A percentile compares a stretch with the other conserved stretches of the same genome.
Conservation (phyloP, 805 yeast genomes). For the Metschnikowia hibisci region DNA sequence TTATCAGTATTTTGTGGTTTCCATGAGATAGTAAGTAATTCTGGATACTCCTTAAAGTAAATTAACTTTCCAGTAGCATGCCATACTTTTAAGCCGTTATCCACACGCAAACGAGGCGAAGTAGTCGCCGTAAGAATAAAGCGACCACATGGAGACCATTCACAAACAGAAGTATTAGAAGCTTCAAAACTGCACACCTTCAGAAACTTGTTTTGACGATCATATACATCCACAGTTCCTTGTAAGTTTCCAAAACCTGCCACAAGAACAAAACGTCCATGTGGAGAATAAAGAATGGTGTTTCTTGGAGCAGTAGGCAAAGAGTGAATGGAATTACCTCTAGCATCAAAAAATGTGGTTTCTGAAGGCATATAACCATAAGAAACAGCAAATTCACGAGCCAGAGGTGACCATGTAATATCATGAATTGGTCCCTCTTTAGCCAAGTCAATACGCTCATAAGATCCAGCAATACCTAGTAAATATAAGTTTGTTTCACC, state of each 20-base stretch:
- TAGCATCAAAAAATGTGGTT: constrained; percentile 88
- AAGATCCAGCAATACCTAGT: constrained; percentile 87
- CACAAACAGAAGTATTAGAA: constrained; percentile 91
- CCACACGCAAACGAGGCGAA: constrained; percentile 94
- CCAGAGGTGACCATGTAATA: constrained; percentile 94
- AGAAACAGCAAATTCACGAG: constrained; percentile 94
- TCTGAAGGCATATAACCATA: constrained; percentile 98
- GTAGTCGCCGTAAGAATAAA: constrained; percentile 93
- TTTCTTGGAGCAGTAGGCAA: constrained; percentile 86
- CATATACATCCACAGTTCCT: constrained; percentile 93
- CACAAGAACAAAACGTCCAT: constrained; percentile 82
- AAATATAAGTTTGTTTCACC: constrained; percentile 93
- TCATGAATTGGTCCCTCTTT: constrained; percentile 98
- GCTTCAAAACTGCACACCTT: constrained; percentile 84
- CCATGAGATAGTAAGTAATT: constrained; percentile 82
- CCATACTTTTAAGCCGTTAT: constrained; percentile 92
- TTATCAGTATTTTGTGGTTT: constrained; percentile 55
- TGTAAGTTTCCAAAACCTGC: constrained; percentile 98
- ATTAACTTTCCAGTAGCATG: constrained; percentile 81
- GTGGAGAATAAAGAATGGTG: constrained; percentile 89
- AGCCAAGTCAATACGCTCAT: constrained; percentile 81
- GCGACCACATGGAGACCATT: constrained; percentile 97
- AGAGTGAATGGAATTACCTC: constrained; percentile 82
- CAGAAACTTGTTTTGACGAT: constrained; percentile 79
- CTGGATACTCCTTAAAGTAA: constrained; percentile 74